phyloP scores from a whole-genome alignment of 345 rosid species.

The Raphanus sativus region DNA sequence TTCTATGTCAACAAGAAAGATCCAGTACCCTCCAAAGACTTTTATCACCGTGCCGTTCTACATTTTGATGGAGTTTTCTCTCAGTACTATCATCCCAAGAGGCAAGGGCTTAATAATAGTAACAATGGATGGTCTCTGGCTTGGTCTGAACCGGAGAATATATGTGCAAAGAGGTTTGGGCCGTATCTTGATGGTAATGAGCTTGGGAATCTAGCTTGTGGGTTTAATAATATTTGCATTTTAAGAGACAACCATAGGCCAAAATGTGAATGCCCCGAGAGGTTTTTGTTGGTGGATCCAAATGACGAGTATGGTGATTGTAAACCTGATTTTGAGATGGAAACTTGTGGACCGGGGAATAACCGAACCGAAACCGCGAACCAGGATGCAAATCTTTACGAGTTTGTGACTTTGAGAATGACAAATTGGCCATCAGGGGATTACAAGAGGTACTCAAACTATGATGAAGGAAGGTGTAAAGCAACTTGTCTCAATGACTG shows the following conservation, averaged over 20 bases:
- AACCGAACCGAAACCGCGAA: neutral
- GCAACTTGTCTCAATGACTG: conserved; percentile 52
- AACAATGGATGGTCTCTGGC: conserved; percentile 22
- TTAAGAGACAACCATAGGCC: conserved; percentile 42
- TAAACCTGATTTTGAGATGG: conserved; percentile 39
- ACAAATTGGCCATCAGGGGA: conserved; percentile 47
- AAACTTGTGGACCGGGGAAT: conserved; percentile 34
- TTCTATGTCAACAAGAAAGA: neutral
- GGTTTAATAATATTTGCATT: conserved; percentile 54
- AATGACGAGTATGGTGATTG: conserved; percentile 46
- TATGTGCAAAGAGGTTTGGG: conserved; percentile 36
- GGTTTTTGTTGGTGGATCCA: conserved; percentile 43
- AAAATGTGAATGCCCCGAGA: conserved; percentile 48
- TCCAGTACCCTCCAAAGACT: conserved; percentile 19
- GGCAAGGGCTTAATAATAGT: neutral
- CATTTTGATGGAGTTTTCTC: neutral
- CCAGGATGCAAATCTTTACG: conserved; percentile 33
- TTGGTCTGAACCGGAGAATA: conserved; percentile 51
- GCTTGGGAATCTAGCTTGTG: conserved; percentile 53
- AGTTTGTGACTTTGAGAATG: conserved; percentile 25
- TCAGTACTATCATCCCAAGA: conserved; percentile 48
- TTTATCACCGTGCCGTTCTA: conserved; percentile 47
- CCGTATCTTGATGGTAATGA: conserved; percentile 14
- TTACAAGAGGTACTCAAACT: conserved; percentile 35
- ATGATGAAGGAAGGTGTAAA: conserved; percentile 50